Evolutionary conservation across 306 rosid species (phyloP).

Genomic region (Senna siamea): DNA sequence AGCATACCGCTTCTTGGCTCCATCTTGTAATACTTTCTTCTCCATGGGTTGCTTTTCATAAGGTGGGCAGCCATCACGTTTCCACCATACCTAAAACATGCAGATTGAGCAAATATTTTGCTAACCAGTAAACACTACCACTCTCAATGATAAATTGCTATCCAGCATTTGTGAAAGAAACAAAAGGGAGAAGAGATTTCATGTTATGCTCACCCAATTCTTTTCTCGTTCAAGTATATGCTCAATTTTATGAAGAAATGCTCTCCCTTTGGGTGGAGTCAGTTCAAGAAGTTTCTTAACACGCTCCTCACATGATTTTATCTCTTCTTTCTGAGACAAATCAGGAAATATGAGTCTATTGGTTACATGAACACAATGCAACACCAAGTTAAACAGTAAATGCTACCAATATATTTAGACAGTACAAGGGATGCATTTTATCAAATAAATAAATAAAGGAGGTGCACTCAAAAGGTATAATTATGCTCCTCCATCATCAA

Average conservation of each 20-base stretch:
- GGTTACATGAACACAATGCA: constrained; percentile 19
- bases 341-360: constrained; percentile 24
- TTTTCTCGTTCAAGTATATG: constrained; percentile 92
- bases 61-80: constrained; percentile 94
- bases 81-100: constrained; percentile 90
- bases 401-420: constrained; percentile 19
- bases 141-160: constrained; percentile 3
- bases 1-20: constrained; percentile 80
- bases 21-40: constrained; percentile 74
- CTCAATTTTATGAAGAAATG: constrained; percentile 82
- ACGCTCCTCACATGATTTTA: constrained; percentile 80
- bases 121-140: constrained; percentile 1
- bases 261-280: constrained; percentile 88
- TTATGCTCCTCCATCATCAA: constrained; percentile 21
- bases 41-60: constrained; percentile 84
- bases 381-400: constrained; percentile 21
- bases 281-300: constrained; percentile 82
- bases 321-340: constrained; percentile 82
- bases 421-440: background rate
- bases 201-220: constrained; percentile 79
- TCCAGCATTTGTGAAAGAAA: constrained; percentile 8
- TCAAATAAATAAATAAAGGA: background rate
- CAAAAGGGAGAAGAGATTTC: constrained; percentile 7
- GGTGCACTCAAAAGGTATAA: background rate
- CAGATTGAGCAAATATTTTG: constrained; percentile 14